Evolutionary conservation across 2,329 filamentous ascomycete species (phyloP), one percentile per base, ranked within the genome.

Genomic region (Botryotinia globosa): DNA sequence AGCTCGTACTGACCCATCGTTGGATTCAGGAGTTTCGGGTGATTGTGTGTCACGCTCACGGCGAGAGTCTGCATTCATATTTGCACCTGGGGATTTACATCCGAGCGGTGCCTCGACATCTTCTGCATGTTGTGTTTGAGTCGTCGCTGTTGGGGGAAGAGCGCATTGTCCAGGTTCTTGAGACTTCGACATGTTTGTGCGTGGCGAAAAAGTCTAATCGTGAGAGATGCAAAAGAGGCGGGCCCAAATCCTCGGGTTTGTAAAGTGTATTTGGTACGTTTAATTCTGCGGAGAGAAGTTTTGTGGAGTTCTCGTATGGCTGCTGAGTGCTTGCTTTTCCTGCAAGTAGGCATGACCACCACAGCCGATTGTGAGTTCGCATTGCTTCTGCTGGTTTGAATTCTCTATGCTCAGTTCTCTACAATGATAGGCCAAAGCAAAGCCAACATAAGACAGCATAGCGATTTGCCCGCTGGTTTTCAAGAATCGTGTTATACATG

Each of bases 101-200:
- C 7, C 48, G 12, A 68, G 20, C 10, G 14, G 64, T 54, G 34
- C 34, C 25, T 68, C 48, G 39, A 44, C 22, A 12, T 42, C 3
- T 10, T 68, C 65, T 42, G 32, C 20, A 56, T 44, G 37, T 25
- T 68, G 65, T 68, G 37, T 1, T 25, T 42, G 37, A 56, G 4
- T 4, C 22, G 4, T 4, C 22, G 37, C 1, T 42, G 12, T 32
- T 25, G 37, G 3, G 18, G 34, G 3, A n/a, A 37, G 18, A 44
- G 37, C 39, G 22, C 18, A 58, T 68, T 68, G 34, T 44, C 18
- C 48, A 56, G 48, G 9, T 32, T 68, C 51, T 29, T 56, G 65
- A 44, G 6, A 56, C n/a, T 56, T 68, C 25, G 65, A 68, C 65
- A 68, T 68, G 22, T 68, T 68, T 37, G 22, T 42, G 65, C 48